Evolutionary conservation across 768 basidiomycete species (phyloP).

Genomic region (Boletus rex-veris): DNA sequence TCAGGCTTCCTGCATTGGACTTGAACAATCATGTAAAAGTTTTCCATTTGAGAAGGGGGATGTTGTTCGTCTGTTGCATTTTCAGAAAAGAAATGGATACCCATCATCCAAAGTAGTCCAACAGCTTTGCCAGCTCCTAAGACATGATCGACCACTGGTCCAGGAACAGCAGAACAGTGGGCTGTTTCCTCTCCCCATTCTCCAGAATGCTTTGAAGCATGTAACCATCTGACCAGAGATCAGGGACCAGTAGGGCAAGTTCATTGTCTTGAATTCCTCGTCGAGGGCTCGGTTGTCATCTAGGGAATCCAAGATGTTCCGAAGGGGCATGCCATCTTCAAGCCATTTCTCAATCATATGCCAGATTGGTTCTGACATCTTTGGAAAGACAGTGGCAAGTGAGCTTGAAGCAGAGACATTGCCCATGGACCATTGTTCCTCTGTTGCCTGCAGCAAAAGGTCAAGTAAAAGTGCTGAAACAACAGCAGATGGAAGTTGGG

Average conservation of each 20-base stretch:
- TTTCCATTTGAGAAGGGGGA: constrained; percentile 37
- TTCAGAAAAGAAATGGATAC: constrained; percentile 18
- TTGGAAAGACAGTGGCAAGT: constrained; percentile 60
- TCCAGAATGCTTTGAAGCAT: constrained; percentile 43
- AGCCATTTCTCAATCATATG: constrained; percentile 69
- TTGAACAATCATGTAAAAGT: constrained; percentile 42
- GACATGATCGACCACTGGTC: constrained; percentile 53
- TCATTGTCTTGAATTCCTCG: constrained; percentile 75
- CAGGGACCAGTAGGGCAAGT: constrained; percentile 59
- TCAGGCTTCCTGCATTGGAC: constrained; percentile 30
- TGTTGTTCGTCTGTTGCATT: constrained; percentile 21
- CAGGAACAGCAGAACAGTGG: constrained; percentile 56
- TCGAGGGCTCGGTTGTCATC: constrained; percentile 38
- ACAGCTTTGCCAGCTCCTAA: constrained; percentile 73
- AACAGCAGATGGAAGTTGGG: constrained; percentile 45
- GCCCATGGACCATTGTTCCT: constrained; percentile 57
- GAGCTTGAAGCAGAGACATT: constrained; percentile 52
- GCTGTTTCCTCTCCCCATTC: constrained; percentile 24
- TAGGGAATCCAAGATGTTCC: constrained; percentile 28
- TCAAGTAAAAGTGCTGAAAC: constrained; percentile 61
- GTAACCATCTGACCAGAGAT: constrained; percentile 80
- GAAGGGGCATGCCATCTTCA: constrained; percentile 63
- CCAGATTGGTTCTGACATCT: constrained; percentile 71
- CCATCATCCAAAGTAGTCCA: constrained; percentile 65
- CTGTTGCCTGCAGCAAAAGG: constrained; percentile 51